A percentile compares a stretch with the other conserved stretches of the same genome.
Conservation (phyloP, 1,284 basidiomycete genomes). For the Termitomyces sp. region DNA sequence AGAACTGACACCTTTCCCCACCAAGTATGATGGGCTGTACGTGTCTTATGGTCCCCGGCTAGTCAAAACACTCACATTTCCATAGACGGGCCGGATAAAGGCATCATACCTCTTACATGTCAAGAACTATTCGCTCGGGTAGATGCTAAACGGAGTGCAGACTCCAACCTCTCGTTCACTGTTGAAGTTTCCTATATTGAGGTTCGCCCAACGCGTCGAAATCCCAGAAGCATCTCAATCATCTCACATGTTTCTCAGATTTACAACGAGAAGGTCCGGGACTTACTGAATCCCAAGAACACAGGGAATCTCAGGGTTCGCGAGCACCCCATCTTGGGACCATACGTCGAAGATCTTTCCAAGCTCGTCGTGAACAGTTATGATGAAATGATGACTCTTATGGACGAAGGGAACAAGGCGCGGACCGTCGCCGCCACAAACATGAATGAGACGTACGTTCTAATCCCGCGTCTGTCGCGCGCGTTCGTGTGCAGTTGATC, state of each 20-base stretch:
- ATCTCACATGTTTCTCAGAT: slow-evolving; percentile 48
- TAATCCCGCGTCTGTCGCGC: slow-evolving; percentile 3
- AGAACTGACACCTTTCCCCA: slow-evolving; percentile 13
- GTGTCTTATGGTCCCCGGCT: slow-evolving; percentile 32
- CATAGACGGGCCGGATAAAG: slow-evolving; percentile 90
- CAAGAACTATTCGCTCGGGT: slow-evolving; percentile 88
- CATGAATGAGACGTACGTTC: slow-evolving; percentile 94
- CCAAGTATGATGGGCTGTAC: slow-evolving; percentile 96
- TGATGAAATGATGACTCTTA: slow-evolving; percentile 95
- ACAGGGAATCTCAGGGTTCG: slow-evolving; percentile 93
- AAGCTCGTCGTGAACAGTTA: slow-evolving; percentile 90
- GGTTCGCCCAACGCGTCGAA: slow-evolving; percentile 26
- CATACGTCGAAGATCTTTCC: slow-evolving; percentile 96
- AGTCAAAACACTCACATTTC: slow-evolving; percentile 10
- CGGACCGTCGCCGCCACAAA: slow-evolving; percentile 97
- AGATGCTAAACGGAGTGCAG: slow-evolving; percentile 55
- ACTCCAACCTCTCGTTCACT: slow-evolving; percentile 74
- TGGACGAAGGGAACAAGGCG: slow-evolving; percentile 99
- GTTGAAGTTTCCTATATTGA: slow-evolving; percentile 99
- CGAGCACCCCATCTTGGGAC: slow-evolving; percentile 91
- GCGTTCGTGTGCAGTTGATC: slow-evolving; percentile 8
- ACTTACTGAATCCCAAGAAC: slow-evolving; percentile 96
- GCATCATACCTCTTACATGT: slow-evolving; percentile 95
- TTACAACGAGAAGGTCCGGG: slow-evolving; percentile 98
- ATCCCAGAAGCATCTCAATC: slow-evolving; percentile 4